phyloP scores from a whole-genome alignment of 1,284 basidiomycete genomes.

The Spongispora temasekensis region DNA sequence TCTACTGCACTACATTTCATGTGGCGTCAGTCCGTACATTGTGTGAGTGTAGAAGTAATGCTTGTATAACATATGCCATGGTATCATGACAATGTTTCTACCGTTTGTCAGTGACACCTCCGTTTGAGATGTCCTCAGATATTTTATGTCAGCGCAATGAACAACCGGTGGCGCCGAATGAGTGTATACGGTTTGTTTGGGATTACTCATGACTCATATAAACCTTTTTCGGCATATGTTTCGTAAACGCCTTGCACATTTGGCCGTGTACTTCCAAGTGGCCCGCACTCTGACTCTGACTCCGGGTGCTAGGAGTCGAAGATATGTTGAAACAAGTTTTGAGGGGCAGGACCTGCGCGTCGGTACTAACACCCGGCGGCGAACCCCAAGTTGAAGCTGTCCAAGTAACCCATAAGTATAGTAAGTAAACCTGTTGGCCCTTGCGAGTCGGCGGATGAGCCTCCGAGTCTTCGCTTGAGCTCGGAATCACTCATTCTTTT shows the following conservation, averaged over 20 bases:
- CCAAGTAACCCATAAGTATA: too few species aligned
- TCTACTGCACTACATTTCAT: too few species aligned
- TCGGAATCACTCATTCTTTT: too few species aligned
- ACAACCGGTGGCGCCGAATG: not conserved
- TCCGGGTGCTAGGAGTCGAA: too few species aligned
- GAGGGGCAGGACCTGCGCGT: too few species aligned
- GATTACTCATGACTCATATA: not conserved
- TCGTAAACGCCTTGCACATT: not conserved
- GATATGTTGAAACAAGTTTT: too few species aligned
- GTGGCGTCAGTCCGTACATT: not conserved
- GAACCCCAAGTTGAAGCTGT: too few species aligned
- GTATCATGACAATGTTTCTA: not conserved
- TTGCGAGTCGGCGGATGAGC: too few species aligned
- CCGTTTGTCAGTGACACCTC: not conserved
- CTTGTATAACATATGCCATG: not conserved
- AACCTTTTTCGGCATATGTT: not conserved
- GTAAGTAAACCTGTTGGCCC: too few species aligned
- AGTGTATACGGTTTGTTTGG: not conserved
- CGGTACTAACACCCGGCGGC: too few species aligned
- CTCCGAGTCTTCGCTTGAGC: too few species aligned
- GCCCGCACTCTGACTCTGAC: too few species aligned
- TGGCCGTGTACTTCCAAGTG: conserved; percentile 1
- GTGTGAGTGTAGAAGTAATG: not conserved
- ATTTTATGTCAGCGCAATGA: not conserved
- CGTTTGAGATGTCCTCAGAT: not conserved